Conservation (phyloP, 1,284 basidiomycete genomes). For the Cutaneotrichosporon cutaneum region DNA sequence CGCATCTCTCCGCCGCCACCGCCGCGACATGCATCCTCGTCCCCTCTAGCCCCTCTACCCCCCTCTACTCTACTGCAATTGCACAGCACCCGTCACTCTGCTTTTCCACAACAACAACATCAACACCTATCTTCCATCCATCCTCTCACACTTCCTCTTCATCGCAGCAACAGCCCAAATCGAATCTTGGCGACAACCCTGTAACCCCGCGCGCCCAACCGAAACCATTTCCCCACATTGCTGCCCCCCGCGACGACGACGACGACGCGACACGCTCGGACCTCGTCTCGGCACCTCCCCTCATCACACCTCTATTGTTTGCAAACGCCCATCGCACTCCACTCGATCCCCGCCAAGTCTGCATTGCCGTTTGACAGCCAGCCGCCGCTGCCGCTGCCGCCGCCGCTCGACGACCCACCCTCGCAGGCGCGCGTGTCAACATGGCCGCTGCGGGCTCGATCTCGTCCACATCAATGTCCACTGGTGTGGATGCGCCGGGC, state of each 20-base stretch:
- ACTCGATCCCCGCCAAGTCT: background rate
- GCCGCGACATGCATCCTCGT: too few relatives aligned
- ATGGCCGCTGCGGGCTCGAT: slow-evolving; percentile 3
- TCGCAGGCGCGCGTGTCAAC: slow-evolving; percentile 4
- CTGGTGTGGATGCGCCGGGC: background rate
- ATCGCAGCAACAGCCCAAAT: too few relatives aligned
- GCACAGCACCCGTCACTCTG: too few relatives aligned
- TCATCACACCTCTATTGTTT: background rate
- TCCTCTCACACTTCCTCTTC: too few relatives aligned
- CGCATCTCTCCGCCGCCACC: too few relatives aligned
- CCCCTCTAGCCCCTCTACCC: too few relatives aligned
- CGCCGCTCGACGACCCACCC: background rate
- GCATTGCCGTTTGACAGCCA: background rate
- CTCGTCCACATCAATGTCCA: slow-evolving; percentile 8
- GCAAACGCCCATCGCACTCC: background rate
- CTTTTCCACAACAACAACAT: too few relatives aligned
- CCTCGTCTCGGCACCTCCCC: background rate
- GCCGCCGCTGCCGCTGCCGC: background rate
- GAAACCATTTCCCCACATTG: background rate
- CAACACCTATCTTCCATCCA: too few relatives aligned
- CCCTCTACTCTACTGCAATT: too few relatives aligned
- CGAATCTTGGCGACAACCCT: too few relatives aligned
- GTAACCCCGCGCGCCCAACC: background rate
- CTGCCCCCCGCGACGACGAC: background rate
- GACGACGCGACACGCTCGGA: slow-evolving; percentile 3